Conservation (phyloP, 345 rosid species). For the Corymbia maculata region DNA sequence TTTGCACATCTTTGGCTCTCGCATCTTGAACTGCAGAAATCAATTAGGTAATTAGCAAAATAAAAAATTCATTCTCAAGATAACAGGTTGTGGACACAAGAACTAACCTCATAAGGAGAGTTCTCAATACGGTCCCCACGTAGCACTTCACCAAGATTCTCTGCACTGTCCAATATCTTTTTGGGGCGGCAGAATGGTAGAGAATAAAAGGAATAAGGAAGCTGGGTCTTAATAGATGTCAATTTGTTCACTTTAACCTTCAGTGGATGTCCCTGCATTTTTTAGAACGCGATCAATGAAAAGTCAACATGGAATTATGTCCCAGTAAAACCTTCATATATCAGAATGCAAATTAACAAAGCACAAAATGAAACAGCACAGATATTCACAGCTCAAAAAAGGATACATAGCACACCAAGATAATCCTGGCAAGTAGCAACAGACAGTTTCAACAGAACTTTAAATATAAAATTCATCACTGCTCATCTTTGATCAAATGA, state of each 20-base stretch:
- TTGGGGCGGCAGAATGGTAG: slow-evolving; percentile 66
- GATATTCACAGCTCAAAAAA: background rate
- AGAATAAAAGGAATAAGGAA: slow-evolving; percentile 79
- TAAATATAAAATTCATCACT: background rate
- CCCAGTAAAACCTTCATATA: background rate
- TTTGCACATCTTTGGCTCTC: slow-evolving; percentile 80
- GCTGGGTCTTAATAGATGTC: slow-evolving; percentile 89
- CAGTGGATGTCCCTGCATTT: slow-evolving; percentile 59
- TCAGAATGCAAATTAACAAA: background rate
- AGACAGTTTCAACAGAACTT: background rate
- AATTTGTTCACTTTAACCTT: slow-evolving; percentile 87
- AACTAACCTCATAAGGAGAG: slow-evolving; percentile 70
- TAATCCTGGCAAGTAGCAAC: background rate
- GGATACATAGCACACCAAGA: background rate
- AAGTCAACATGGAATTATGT: background rate
- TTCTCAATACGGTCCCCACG: slow-evolving; percentile 97
- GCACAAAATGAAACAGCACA: background rate
- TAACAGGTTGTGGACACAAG: background rate
- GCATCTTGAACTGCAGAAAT: slow-evolving; percentile 73
- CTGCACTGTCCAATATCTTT: slow-evolving; percentile 79
- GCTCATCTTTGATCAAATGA: background rate
- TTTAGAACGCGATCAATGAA: background rate
- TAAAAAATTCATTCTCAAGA: background rate
- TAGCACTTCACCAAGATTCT: slow-evolving; percentile 97
- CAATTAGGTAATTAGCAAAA: slow-evolving; percentile 1